Base-by-base conservation (phyloP, 1,284 basidiomycete genomes). In the Gomphus sp. region DNA sequence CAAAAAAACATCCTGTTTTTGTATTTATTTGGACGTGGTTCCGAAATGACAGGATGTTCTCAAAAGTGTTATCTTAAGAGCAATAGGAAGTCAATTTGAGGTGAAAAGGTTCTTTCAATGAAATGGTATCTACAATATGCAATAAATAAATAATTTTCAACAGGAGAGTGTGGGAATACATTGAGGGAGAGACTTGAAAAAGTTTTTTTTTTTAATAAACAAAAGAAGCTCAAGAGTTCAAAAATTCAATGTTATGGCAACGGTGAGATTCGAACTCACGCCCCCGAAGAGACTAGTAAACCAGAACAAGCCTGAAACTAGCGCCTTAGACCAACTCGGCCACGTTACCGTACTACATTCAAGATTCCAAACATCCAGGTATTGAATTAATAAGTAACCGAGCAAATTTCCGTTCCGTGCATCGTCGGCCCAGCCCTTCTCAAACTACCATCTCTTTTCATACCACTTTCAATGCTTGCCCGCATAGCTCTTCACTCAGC, bases 401-500 rank as follows among this genome's bases (percentile, higher is more conserved):
- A 10, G 22, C 52, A 36, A 36, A 37, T 11, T 52, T 39, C 52
- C 52, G 52, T 36, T 18, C 36, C 34, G 12, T 14, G 12, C 36
- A 8, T 18, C 14, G n/a, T 39, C 36, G 22, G 52, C 36, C 14
- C 31, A 6, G 5, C 53, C 16, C 45, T 25, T 41, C 34, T 47
- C 39, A 25, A n/a, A 37, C 36, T 31, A 53, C 36, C 36, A 53
- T 18, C 50, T 36, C 36, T 33, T 25, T 36, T 18, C n/a, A 39
- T 55, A 16, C 48, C 39, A 55, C 37, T 41, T n/a, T 22, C 55
- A 55, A 86, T 87, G 85, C 73, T 86, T 62, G 70, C 80, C 63
- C 82, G 80, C 64, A 68, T 79, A 59, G 79, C 80, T 63, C 68
- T 74, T 66, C 82, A 81, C 64, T 68, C 77, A 44, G 66, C 78